Percentiles rank a stretch among this genome's conserved stretches.
Evolutionary conservation across 805 yeast species (phyloP).

Genomic region (Phaffomyces antillensis): DNA sequence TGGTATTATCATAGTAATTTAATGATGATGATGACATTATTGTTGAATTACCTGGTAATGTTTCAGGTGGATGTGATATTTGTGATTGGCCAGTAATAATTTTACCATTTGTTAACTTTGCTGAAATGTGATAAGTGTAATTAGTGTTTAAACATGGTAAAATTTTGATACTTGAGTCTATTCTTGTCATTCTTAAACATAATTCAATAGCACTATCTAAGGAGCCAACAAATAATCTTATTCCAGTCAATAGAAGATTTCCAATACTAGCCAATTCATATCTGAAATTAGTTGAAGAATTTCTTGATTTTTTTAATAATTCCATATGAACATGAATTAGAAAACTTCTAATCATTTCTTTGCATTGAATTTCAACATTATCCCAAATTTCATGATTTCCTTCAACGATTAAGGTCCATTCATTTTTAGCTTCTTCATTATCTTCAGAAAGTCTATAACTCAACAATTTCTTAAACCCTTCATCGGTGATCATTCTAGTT

Average conservation of each 20-base stretch:
- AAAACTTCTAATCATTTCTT: conserved; percentile 71
- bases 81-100: conserved; percentile 87
- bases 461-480: conserved; percentile 30
- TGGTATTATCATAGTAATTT: conserved; percentile 8
- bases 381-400: conserved; percentile 71
- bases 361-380: conserved; percentile 45
- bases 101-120: conserved; percentile 58
- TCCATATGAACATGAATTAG: conserved; percentile 75
- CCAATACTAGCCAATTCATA: conserved; percentile 81
- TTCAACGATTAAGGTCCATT: conserved; percentile 76
- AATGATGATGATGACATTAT: conserved; percentile 13
- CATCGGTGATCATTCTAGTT: conserved; percentile 61
- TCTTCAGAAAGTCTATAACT: conserved; percentile 46
- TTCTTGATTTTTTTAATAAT: conserved; percentile 57
- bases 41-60: conserved; percentile 3
- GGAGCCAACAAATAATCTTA: conserved; percentile 75
- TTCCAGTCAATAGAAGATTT: conserved; percentile 75
- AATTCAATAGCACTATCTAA: conserved; percentile 79
- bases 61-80: conserved; percentile 73
- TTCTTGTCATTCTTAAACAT: conserved; percentile 54
- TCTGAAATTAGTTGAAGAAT: conserved; percentile 50
- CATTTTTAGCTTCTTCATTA: conserved; percentile 45
- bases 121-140: conserved; percentile 82
- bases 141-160: conserved; percentile 81
- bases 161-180: conserved; percentile 47